A percentile compares a stretch with the other conserved stretches of the same genome.
phyloP scores from a whole-genome alignment of 2,329 filamentous ascomycete species.

The Knufia fluminis region DNA sequence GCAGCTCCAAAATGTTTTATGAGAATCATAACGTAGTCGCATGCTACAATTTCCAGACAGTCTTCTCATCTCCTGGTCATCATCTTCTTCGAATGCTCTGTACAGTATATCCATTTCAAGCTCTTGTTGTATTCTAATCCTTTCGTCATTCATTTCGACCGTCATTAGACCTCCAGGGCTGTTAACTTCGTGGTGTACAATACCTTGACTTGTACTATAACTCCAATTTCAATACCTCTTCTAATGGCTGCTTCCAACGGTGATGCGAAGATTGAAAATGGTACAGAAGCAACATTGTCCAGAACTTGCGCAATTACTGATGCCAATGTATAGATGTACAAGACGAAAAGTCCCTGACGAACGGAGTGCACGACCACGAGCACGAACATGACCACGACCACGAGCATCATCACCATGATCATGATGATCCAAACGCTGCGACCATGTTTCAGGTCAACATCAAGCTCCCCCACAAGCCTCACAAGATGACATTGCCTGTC shows the following conservation, averaged over 20 bases:
- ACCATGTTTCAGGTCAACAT: slow-evolving; percentile 64
- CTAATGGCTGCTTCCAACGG: slow-evolving; percentile 20
- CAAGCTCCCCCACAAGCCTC: slow-evolving; percentile 68
- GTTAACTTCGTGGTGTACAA: slow-evolving; percentile 15
- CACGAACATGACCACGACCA: slow-evolving; percentile 16
- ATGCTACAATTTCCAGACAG: neutral
- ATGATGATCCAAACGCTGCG: slow-evolving; percentile 24
- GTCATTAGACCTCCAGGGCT: neutral
- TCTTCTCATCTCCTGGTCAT: neutral
- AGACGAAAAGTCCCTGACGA: neutral
- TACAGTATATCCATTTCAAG: slow-evolving; percentile 8
- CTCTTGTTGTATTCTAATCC: slow-evolving; percentile 19
- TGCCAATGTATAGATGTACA: neutral
- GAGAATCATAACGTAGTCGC: neutral
- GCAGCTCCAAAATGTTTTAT: slow-evolving; percentile 1
- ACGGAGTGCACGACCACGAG: slow-evolving; percentile 4
- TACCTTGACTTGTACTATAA: slow-evolving; percentile 13
- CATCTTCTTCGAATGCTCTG: slow-evolving; percentile 8
- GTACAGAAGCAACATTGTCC: slow-evolving; percentile 9
- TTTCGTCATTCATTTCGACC: slow-evolving; percentile 16
- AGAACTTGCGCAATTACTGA: neutral
- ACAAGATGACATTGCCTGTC: slow-evolving; percentile 78
- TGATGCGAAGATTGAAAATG: slow-evolving; percentile 21
- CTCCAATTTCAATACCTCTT: slow-evolving; percentile 12
- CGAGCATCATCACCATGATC: slow-evolving; percentile 18